Evolutionary conservation across 306 rosid species (phyloP), one percentile per base, ranked within the genome.

Genomic region (Castanea crenata): DNA sequence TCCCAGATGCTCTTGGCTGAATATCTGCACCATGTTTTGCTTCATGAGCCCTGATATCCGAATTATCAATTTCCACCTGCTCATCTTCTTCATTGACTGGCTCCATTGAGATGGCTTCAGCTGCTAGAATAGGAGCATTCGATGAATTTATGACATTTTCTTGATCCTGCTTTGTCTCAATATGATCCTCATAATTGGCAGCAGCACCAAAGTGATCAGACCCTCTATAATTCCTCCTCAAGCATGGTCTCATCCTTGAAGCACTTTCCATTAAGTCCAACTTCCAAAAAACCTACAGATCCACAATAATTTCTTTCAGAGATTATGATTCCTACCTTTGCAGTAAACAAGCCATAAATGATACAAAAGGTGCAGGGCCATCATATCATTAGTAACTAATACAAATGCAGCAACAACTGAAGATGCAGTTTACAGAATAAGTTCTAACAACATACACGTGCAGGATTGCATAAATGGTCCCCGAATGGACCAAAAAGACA

Each of bases 241-340:
- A 74, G 79, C 90, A 91, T 72, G 75, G 85, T 77, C 99, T 93
- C 99, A 95, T 95, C 80, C 99, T 84, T 8, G 93, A 89, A 80
- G 97, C 91, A 88, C 88, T 95, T 89, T 95, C 99, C 97, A 90
- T 90, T 51, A 90, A 88, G 80, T 93, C 99, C 58, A 95, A 96
- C 89, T 93, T 95, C 99, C 99, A 95, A 59, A 95, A 93, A 69
- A 91, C 92, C 99, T 95, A 84, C 55, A 73, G 62, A 74, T 57
- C 21, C 10, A 62, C 32, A 68, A 52, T 8, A 55, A n/a, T 68
- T 68, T 54, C 69, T 52, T 46, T 27, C 21, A 56, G 71, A 19
- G 71, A 75, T 19, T 38, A n/a, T 27, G 23, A 35, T 55, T 14
- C 51, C 29, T 68, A 68, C 13, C 10, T 68, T 68, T 2, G 3